A percentile compares a stretch with the other conserved stretches of the same genome.
phyloP scores from a whole-genome alignment of 1,284 basidiomycete genomes.

The Naganishia cerealis region DNA sequence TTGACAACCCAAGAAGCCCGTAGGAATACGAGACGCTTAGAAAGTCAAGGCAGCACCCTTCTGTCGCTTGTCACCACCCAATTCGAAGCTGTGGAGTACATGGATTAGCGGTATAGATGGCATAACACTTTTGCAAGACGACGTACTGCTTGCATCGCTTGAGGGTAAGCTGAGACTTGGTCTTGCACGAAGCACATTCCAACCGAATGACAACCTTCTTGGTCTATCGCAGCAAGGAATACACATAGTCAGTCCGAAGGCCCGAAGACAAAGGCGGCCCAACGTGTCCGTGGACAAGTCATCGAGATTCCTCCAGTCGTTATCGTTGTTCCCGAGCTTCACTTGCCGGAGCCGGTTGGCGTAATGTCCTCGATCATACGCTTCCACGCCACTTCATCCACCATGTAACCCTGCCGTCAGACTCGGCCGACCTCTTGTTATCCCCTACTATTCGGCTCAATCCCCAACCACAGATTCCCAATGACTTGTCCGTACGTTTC shows the following conservation, averaged over 20 bases:
- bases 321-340: not conserved
- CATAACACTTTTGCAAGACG: not conserved
- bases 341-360: not conserved
- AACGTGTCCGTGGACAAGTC: slow-evolving; percentile 3
- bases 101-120: slow-evolving; percentile 3
- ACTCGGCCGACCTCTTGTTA: not conserved
- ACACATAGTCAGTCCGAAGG: not conserved
- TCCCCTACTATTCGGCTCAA: not conserved
- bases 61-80: slow-evolving; percentile 99
- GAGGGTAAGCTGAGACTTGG: slow-evolving; percentile 91
- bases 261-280: not conserved
- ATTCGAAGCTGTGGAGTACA: slow-evolving; percentile 73
- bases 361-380: not conserved
- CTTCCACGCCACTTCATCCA: not conserved
- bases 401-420: not conserved
- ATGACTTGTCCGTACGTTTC: slow-evolving; percentile 4
- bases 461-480: not conserved
- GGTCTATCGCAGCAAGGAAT: slow-evolving; percentile 55
- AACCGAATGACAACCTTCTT: slow-evolving; percentile 99
- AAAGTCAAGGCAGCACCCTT: slow-evolving; percentile 63
- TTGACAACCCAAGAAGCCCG: slow-evolving; percentile 19
- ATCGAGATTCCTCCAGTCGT: not conserved
- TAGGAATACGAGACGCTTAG: slow-evolving; percentile 38
- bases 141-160: slow-evolving; percentile 99
- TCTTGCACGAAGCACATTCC: slow-evolving; percentile 98